These are phyloP conservation scores for Phytophthora pisi DNA, from an alignment of 352 stramenopile genomes.

Conservation along the genomic window DNA sequence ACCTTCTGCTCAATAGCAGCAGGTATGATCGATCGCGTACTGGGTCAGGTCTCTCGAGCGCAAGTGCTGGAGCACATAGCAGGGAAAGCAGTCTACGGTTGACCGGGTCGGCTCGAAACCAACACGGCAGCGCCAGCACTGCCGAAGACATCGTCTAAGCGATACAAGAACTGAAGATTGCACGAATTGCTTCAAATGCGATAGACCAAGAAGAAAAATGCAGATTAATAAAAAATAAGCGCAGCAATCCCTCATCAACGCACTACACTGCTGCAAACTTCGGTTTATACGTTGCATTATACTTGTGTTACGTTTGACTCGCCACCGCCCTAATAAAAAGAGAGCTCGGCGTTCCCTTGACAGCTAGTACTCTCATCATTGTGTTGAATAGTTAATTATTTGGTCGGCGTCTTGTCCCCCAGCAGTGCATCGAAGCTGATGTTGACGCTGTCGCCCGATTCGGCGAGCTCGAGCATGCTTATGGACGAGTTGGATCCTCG, in stretches of 20 bases:
- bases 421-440: conserved; percentile 39
- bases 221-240: conserved; percentile 23
- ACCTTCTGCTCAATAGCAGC: conserved; percentile 29
- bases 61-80: conserved; percentile 19
- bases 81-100: conserved; percentile 33
- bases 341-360: neutral
- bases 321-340: conserved; percentile 14
- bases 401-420: conserved; percentile 24
- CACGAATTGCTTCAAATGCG: conserved; percentile 34
- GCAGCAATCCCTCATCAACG: conserved; percentile 2
- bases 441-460: conserved; percentile 26
- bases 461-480: conserved; percentile 39
- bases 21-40: conserved; percentile 25
- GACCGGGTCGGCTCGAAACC: conserved; percentile 21
- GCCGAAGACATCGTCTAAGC: conserved; percentile 34
- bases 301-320: neutral
- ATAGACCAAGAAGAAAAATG: conserved; percentile 22
- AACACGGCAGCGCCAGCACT: conserved; percentile 29
- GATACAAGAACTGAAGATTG: conserved; percentile 13
- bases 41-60: conserved; percentile 17
- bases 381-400: conserved; percentile 10
- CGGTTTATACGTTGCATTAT: conserved; percentile 7
- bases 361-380: neutral
- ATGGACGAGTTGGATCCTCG: conserved; percentile 42
- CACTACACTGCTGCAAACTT: neutral